Base-by-base conservation (phyloP, 768 basidiomycete species). In the Cystobasidium tubakii region DNA sequence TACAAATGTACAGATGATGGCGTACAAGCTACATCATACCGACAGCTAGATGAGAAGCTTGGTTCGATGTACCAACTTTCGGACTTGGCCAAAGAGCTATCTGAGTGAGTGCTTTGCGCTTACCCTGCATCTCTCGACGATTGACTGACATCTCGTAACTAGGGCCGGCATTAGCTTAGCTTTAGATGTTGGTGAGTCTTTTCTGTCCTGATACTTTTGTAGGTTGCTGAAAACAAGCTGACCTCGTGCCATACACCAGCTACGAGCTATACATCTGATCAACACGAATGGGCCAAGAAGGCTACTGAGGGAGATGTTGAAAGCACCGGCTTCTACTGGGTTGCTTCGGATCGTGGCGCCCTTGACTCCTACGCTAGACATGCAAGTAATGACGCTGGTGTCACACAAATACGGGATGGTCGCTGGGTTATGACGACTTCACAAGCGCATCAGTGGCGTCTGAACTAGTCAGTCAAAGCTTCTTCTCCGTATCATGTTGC, bases 391-490 rank as follows among this genome's bases (percentile, higher is more conserved):
- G 17, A 53, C 6, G 53, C 43, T 10, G 29, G 17, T 44, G 44
- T 70, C 33, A 19, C 17, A 23, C 66, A 70, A 33, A 25, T 70
- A 6, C 6, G 27, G 33, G 66, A 70, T 42, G 66, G 66, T 15
- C 43, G 66, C 4, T 70, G 66, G 66, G 53, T 70, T 17, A 29
- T 39, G 50, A 50, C 66, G 17, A 70, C 43, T n/a, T 27, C 25
- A 15, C n/a, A 55, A 10, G 4, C 13, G 29, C 19, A 50, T 43
- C 66, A 70, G 46, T 70, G 66, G 66, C 43, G 27, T 43, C 66
- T 70, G 17, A 70, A 70, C 31, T 70, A 70, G 66, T 70, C 13
- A 25, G 66, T 31, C 29, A n/a, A n/a, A n/a, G n/a, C n/a, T n/a
- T n/a, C n/a, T n/a, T n/a, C n/a, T n/a, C n/a, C n/a, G n/a, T n/a